Conservation (phyloP, 2,329 filamentous ascomycete genomes). For the Sordariomycetes sp. region DNA sequence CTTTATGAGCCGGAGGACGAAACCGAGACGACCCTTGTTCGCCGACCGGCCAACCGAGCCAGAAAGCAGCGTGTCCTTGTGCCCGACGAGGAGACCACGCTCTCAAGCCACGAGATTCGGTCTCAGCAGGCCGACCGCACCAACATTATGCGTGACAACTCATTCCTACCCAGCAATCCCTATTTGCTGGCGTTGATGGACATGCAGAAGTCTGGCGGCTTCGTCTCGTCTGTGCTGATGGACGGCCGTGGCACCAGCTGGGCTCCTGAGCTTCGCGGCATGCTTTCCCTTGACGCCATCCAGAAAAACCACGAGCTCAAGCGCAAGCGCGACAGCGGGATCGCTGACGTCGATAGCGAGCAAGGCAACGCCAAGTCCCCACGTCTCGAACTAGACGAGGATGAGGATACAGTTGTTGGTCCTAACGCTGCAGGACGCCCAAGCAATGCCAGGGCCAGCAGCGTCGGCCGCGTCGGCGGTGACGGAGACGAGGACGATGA, state of each 20-base stretch:
- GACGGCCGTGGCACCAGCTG: constrained; percentile 70
- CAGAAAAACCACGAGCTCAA: constrained; percentile 74
- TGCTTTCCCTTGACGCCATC: constrained; percentile 79
- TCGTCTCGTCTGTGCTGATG: constrained; percentile 79
- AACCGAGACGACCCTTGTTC: constrained; percentile 48
- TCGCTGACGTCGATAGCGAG: constrained; percentile 68
- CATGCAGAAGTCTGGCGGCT: constrained; percentile 84
- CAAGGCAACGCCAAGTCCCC: constrained; percentile 58
- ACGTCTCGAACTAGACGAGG: constrained; percentile 58
- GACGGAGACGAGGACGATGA: constrained; percentile 32
- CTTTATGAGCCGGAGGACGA: constrained; percentile 55
- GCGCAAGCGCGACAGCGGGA: constrained; percentile 84
- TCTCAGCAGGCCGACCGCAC: constrained; percentile 79
- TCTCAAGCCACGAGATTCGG: constrained; percentile 70
- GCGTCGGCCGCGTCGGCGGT: constrained; percentile 55
- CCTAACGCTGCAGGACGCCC: constrained; percentile 41
- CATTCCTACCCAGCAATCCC: constrained; percentile 80
- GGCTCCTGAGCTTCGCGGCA: constrained; percentile 87
- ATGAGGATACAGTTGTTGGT: constrained; percentile 54
- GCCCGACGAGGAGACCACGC: constrained; percentile 72
- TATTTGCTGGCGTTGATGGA: constrained; percentile 81
- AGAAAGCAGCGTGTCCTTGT: constrained; percentile 71
- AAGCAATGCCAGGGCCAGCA: constrained; percentile 48
- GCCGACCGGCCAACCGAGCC: constrained; percentile 61
- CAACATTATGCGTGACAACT: constrained; percentile 73